Conservation (phyloP, 1,284 basidiomycete species). For the Trichosporon asahii region DNA sequence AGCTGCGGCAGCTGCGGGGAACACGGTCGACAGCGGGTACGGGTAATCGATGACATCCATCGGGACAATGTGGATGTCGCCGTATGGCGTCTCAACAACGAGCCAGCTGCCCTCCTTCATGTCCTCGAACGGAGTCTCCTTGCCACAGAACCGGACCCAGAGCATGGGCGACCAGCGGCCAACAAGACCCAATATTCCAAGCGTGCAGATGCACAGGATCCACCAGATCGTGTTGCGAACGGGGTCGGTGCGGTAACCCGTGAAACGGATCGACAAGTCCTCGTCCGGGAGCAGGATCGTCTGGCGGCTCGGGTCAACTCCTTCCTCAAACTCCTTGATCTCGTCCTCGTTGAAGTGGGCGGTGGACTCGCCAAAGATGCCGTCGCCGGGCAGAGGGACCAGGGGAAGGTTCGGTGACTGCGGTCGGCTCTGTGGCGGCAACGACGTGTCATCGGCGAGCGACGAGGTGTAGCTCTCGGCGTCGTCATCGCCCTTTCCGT, state of each 20-base stretch:
- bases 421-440: constrained; percentile 50
- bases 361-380: constrained; percentile 47
- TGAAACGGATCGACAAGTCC: constrained; percentile 81
- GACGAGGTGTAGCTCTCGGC: constrained; percentile 45
- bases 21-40: constrained; percentile 72
- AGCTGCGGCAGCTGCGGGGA: constrained; percentile 53
- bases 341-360: constrained; percentile 27
- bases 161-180: constrained; percentile 90
- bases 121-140: constrained; percentile 76
- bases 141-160: constrained; percentile 84
- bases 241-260: constrained; percentile 73
- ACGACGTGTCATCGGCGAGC: constrained; percentile 51
- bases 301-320: constrained; percentile 58
- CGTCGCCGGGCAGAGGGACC: constrained; percentile 42
- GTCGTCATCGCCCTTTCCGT: constrained; percentile 41
- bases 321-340: constrained; percentile 43
- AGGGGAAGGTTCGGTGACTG: constrained; percentile 47
- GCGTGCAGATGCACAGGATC: constrained; percentile 63
- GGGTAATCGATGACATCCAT: constrained; percentile 67
- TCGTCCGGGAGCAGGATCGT: constrained; percentile 86
- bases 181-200: constrained; percentile 75
- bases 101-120: constrained; percentile 67
- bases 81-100: constrained; percentile 84
- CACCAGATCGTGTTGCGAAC: constrained; percentile 72
- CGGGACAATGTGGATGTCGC: constrained; percentile 73